phyloP scores from a whole-genome alignment of 805 yeast genomes.

The baker's yeast (Saccharomyces cerevisiae) region DNA sequence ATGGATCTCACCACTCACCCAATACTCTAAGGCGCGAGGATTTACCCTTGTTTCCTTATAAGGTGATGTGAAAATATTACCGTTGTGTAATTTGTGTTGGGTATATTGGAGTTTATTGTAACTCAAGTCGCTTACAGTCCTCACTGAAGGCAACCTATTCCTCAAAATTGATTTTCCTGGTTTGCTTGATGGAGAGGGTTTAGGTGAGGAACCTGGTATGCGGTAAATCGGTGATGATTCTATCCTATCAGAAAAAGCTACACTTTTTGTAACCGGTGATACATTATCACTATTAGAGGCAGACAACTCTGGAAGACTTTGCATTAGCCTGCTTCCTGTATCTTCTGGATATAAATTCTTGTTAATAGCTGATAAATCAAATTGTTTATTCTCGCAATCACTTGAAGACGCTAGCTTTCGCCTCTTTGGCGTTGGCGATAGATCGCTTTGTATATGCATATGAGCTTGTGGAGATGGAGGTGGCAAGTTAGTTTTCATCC shows the following conservation, averaged over 20 bases:
- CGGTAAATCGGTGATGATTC: constrained; percentile 20
- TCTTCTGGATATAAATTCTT: background rate
- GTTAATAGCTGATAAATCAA: background rate
- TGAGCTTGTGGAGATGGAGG: constrained; percentile 1
- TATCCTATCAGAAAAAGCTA: constrained; percentile 26
- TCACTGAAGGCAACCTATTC: constrained; percentile 1
- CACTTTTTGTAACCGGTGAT: constrained; percentile 23
- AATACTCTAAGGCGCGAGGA: constrained; percentile 15
- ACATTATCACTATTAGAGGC: background rate
- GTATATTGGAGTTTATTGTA: background rate
- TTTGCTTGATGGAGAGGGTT: constrained; percentile 11
- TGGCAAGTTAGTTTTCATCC: constrained; percentile 5
- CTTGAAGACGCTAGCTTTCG: constrained; percentile 7
- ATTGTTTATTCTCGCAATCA: background rate
- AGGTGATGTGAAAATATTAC: background rate
- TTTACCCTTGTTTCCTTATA: background rate
- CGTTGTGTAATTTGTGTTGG: background rate
- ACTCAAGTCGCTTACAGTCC: background rate
- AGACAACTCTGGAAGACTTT: background rate
- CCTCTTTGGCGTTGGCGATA: constrained; percentile 22
- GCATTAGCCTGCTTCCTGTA: background rate
- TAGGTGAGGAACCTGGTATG: constrained; percentile 16
- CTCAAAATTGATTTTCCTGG: constrained; percentile 24
- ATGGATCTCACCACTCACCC: constrained; percentile 28
- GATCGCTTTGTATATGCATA: background rate